Evolutionary conservation across 2,329 filamentous ascomycete species (phyloP), one percentile per base, ranked within the genome.

Genomic region (Davidsoniella neocaledoniae): DNA sequence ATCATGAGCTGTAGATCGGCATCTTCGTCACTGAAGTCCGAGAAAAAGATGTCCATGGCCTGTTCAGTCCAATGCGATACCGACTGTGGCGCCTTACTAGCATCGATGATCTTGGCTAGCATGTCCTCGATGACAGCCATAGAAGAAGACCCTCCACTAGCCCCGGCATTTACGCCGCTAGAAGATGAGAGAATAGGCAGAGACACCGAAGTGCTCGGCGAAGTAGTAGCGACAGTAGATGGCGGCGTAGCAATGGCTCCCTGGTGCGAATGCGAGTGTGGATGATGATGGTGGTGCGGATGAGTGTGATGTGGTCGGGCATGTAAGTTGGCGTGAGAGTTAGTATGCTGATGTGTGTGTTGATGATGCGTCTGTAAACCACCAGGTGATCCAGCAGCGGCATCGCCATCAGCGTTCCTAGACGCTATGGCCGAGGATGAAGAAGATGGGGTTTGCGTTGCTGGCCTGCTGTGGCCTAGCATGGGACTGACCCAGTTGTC

Each of bases 1-100:
- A 78, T 73, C 59, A 72, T 74, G 38, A 78, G 64, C 63, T 77
- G 74, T 50, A 78, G 58, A 55, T 78, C 74, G 53, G 71, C 63
- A 52, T 77, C 73, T 55, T 77, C 74, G 44, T 70, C 67, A 12
- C 67, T 62, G 57, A 78, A 78, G 53, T 78, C 74, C 29, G 67
- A 65, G 60, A 78, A 77, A 57, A 78, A 73, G 4, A 76, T 66
- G 50, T 78, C 74, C 48, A 78, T 64, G 0, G 74, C 74, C 58
- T 73, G 70, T 58, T 78, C 74, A 4, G 71, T 66, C 73, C 73
- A 78, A 37, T 62, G 16, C 5, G 36, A 23, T 2, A 41, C 57
- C 16, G 66, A 5, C 10, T 43, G 37, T 9, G n/a, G 62, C 6
- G 62, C 57, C 36, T 61, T 63, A 17, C 71, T 60, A 2, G 65